Evolutionary conservation across 331 rosid species (phyloP).

Genomic region (Pyracantha coccinea): DNA sequence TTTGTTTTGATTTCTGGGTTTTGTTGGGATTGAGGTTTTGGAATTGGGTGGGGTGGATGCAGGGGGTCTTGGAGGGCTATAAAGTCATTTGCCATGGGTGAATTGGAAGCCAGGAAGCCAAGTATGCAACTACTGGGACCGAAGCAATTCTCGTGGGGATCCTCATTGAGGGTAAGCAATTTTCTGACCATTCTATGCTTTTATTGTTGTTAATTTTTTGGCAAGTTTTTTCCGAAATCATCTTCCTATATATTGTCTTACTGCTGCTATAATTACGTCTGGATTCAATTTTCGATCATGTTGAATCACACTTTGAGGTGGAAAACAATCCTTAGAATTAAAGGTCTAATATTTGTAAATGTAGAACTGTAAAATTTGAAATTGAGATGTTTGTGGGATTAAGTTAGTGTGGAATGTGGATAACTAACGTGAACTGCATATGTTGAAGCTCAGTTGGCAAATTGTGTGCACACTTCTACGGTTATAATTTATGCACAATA

Average conservation of each 20-base stretch:
- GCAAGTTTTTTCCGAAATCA: background rate
- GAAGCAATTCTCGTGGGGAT: constrained; percentile 73
- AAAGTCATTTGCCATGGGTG: constrained; percentile 62
- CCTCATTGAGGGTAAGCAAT: constrained; percentile 51
- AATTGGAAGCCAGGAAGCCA: constrained; percentile 66
- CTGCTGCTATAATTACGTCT: background rate
- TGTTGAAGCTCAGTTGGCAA: background rate
- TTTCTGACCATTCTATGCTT: background rate
- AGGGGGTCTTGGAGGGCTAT: constrained; percentile 79
- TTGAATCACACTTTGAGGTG: background rate
- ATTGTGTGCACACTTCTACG: background rate
- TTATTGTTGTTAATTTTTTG: background rate
- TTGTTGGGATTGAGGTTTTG: background rate
- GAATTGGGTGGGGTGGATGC: constrained; percentile 2
- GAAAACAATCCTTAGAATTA: background rate
- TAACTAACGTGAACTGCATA: background rate
- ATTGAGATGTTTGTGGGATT: background rate
- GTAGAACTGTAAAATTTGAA: background rate
- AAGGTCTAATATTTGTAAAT: background rate
- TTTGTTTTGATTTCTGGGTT: background rate
- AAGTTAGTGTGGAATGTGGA: background rate
- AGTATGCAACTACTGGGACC: constrained; percentile 46
- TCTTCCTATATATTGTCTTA: background rate
- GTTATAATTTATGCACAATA: background rate
- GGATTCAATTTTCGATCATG: background rate